Evolutionary conservation across 805 yeast species (phyloP), one percentile per base, ranked within the genome.

Genomic region (Vanderwaltozyma verrucispora): DNA sequence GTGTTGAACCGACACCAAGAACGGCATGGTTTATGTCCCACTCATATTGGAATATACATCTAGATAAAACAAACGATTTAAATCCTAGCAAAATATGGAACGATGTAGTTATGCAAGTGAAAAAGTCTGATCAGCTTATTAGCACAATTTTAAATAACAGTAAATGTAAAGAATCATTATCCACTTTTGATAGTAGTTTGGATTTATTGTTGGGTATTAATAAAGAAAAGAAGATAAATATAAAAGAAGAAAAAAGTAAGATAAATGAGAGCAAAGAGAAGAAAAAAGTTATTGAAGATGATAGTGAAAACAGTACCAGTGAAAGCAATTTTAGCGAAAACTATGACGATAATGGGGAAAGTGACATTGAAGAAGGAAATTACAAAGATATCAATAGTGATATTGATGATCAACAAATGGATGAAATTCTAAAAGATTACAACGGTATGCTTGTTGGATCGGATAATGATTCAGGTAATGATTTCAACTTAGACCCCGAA

Each of bases 71-170:
- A 4, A 26, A 56, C 36, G 30, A 56, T 34, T 47, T 47, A 14
- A 71, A 75, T 46, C 80, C 83, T 14, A 56, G 67, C 2, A 60
- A 68, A 29, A 58, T 62, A 25, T 75, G 67, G 56, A 63, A 59
- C 36, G 56, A 58, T 9, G 47, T 53, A 11, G 45, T 58, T 2
- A 27, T 47, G 32, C 48, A 48, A 24, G 46, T 43, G 18, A 48
- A 49, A 6, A 46, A 47, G 13, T 53, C 51, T 10, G 53, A 48
- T 17, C 50, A 51, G 28, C 35, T 56, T 10, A 36, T 49, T 28
- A 75, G 77, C 49, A 67, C 64, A 38, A 49, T 67, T 32, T 56
- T 77, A 37, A 64, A 65, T 37, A 54, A 71, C 44, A 66, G 65
- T 28, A 63, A 69, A 30, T 63, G 68, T n/a, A 65, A 75, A 44